A percentile compares a stretch with the other conserved stretches of the same genome.
phyloP scores from a whole-genome alignment of 2,329 filamentous ascomycete species.

The Pseudocercospora eumusae region DNA sequence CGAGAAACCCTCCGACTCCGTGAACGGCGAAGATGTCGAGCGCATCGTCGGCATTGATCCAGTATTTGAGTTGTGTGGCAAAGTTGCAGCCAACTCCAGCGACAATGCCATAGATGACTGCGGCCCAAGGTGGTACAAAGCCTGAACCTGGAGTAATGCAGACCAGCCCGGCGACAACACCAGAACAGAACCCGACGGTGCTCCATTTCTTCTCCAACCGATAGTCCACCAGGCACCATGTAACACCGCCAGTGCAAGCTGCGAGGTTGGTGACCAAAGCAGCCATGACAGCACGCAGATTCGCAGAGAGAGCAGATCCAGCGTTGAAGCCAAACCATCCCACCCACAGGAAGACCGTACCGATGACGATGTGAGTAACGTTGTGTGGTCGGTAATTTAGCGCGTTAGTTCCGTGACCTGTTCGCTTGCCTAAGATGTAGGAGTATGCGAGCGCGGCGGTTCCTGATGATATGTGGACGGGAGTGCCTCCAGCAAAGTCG shows the following conservation, averaged over 20 bases:
- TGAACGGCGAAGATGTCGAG: conserved; percentile 88
- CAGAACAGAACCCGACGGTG: conserved; percentile 89
- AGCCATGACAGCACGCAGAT: conserved; percentile 80
- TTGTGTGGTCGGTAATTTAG: conserved; percentile 92
- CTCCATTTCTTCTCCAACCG: conserved; percentile 89
- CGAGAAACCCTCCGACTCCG: conserved; percentile 73
- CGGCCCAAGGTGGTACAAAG: conserved; percentile 81
- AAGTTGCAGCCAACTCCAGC: conserved; percentile 82
- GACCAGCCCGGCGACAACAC: conserved; percentile 82
- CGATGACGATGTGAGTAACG: conserved; percentile 87
- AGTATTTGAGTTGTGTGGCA: conserved; percentile 86
- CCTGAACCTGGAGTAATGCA: conserved; percentile 86
- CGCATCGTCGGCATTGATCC: conserved; percentile 77
- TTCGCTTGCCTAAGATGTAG: conserved; percentile 83
- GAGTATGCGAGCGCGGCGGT: conserved; percentile 84
- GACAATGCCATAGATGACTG: conserved; percentile 74
- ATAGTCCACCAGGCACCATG: conserved; percentile 88
- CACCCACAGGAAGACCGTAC: conserved; percentile 91
- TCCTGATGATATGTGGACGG: conserved; percentile 87
- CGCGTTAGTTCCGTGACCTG: conserved; percentile 82
- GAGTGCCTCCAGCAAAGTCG: conserved; percentile 87
- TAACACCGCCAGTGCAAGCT: conserved; percentile 80
- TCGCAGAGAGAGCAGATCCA: conserved; percentile 78
- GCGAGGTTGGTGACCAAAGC: conserved; percentile 83
- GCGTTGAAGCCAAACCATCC: conserved; percentile 98